phyloP scores from a whole-genome alignment of 257 asterid species.

The Solanum etuberosum region DNA sequence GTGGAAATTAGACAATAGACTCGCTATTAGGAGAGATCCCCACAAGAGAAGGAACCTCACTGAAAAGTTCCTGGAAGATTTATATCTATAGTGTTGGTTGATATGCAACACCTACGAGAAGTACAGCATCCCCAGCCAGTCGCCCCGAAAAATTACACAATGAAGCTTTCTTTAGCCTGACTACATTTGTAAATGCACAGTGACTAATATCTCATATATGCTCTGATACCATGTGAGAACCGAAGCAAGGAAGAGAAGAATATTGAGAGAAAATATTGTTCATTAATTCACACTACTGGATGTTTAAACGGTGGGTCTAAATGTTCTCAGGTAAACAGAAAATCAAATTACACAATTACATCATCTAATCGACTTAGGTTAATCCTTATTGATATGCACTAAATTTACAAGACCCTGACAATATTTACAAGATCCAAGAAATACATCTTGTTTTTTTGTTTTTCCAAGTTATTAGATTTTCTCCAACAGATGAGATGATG shows the following conservation, averaged over 20 bases:
- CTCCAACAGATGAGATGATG: neutral
- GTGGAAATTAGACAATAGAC: neutral
- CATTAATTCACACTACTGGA: neutral
- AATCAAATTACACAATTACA: neutral
- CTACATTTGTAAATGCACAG: neutral
- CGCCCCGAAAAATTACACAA: neutral
- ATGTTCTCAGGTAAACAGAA: neutral
- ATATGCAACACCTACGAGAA: neutral
- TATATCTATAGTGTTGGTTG: neutral
- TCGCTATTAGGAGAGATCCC: neutral
- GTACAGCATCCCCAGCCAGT: neutral
- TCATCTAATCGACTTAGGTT: neutral
- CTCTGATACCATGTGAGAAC: neutral
- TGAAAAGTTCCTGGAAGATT: neutral
- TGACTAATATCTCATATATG: neutral
- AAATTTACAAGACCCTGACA: neutral
- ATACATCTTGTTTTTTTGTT: neutral
- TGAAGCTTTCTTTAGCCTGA: neutral
- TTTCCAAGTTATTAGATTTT: neutral
- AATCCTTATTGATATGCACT: neutral
- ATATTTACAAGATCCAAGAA: neutral
- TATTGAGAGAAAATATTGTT: neutral
- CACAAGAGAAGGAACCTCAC: neutral
- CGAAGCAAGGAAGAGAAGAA: neutral
- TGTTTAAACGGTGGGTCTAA: neutral